Evolutionary conservation across 495 filamentous ascomycete genomes (phyloP).

Genomic region (Penicillium paxilli): DNA sequence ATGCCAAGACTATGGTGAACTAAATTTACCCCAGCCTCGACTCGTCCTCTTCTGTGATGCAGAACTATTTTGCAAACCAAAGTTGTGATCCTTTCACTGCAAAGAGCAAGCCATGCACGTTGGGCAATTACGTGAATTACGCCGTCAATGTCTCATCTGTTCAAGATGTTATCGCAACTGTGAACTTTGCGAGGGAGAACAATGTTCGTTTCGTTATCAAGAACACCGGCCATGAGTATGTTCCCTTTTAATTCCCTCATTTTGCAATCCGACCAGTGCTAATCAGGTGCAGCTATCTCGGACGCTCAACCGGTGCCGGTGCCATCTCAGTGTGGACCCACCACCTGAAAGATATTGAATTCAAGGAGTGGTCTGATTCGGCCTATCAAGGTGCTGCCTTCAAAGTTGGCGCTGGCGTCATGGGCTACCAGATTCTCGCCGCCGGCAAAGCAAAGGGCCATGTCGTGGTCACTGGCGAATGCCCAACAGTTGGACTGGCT

Average conservation of each 20-base stretch:
- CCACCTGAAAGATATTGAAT: slow-evolving; percentile 48
- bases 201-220: slow-evolving; percentile 65
- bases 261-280: neutral
- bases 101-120: slow-evolving; percentile 44
- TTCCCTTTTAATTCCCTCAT: neutral
- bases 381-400: slow-evolving; percentile 53
- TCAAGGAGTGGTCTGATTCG: slow-evolving; percentile 36
- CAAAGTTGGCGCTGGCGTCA: slow-evolving; percentile 56
- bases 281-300: slow-evolving; percentile 41
- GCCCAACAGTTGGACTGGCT: slow-evolving; percentile 42
- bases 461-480: slow-evolving; percentile 37
- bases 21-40: slow-evolving; percentile 13
- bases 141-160: slow-evolving; percentile 42
- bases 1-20: neutral
- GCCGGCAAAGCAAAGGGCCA: slow-evolving; percentile 35
- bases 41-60: slow-evolving; percentile 46
- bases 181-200: slow-evolving; percentile 55
- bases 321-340: slow-evolving; percentile 61
- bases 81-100: slow-evolving; percentile 58
- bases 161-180: slow-evolving; percentile 32
- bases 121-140: slow-evolving; percentile 62
- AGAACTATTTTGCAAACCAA: slow-evolving; percentile 43
- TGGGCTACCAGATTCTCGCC: slow-evolving; percentile 50
- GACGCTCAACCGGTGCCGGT: slow-evolving; percentile 59
- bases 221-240: slow-evolving; percentile 61